Evolutionary conservation across 495 filamentous ascomycete species (phyloP).

Genomic region (Hyaloscypha hepaticicola): DNA sequence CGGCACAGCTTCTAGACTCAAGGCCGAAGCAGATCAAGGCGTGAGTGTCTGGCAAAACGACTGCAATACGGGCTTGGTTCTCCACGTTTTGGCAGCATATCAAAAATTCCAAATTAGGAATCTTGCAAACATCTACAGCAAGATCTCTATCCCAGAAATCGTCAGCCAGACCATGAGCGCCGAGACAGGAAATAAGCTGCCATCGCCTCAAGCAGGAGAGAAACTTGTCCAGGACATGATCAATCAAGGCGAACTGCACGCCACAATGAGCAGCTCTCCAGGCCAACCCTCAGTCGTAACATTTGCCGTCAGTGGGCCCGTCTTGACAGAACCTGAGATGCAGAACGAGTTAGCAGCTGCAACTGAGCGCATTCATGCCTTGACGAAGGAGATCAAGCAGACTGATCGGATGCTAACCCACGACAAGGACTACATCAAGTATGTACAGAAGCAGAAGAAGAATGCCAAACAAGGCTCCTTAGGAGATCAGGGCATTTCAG

Average conservation of each 20-base stretch:
- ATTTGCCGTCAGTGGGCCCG: slow-evolving; percentile 37
- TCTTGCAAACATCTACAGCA: slow-evolving; percentile 46
- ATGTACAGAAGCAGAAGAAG: slow-evolving; percentile 47
- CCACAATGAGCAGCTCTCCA: slow-evolving; percentile 48
- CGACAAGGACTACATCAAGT: slow-evolving; percentile 59
- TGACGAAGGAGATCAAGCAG: slow-evolving; percentile 43
- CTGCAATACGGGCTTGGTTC: slow-evolving; percentile 44
- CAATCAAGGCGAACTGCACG: slow-evolving; percentile 52
- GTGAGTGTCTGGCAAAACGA: slow-evolving; percentile 58
- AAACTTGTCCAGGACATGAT: slow-evolving; percentile 55
- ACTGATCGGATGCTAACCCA: slow-evolving; percentile 56
- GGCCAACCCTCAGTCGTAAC: slow-evolving; percentile 38
- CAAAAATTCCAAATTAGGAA: slow-evolving; percentile 50
- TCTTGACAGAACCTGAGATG: slow-evolving; percentile 47
- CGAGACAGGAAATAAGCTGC: slow-evolving; percentile 51
- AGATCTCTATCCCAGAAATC: slow-evolving; percentile 53
- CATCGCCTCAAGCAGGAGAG: slow-evolving; percentile 43
- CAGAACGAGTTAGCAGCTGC: slow-evolving; percentile 42
- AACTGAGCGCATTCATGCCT: slow-evolving; percentile 42
- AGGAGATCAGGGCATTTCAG: slow-evolving; percentile 33
- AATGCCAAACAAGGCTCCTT: slow-evolving; percentile 32
- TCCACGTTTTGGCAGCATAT: slow-evolving; percentile 48
- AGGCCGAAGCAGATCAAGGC: slow-evolving; percentile 57
- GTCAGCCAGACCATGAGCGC: slow-evolving; percentile 46
- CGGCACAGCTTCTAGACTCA: slow-evolving; percentile 53